These are phyloP conservation scores for Saccharomycopsis crataegensis DNA, from an alignment of 1,139 yeast species.

Conservation along the genomic window DNA sequence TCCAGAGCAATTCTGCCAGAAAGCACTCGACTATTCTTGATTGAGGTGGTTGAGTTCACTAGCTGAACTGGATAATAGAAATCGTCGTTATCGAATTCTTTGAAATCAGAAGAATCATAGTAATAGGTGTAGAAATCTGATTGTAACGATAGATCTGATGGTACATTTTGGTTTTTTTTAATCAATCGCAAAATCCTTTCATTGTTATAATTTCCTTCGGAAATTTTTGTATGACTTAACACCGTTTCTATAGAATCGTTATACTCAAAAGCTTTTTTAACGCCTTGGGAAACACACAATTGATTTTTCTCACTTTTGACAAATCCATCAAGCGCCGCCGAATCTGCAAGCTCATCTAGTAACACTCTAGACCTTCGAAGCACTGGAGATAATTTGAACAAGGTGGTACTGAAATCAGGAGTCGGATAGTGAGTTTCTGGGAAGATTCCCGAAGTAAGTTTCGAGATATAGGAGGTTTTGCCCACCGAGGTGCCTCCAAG, in stretches of 20 bases:
- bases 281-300: conserved; percentile 25
- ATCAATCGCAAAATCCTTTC: conserved; percentile 1
- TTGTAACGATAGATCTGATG: background rate
- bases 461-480: conserved; percentile 39
- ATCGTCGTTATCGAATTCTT: background rate
- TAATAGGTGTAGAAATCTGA: conserved; percentile 23
- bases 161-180: background rate
- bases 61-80: conserved; percentile 7
- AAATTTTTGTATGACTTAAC: conserved; percentile 29
- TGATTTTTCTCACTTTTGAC: conserved; percentile 20
- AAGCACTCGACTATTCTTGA: background rate
- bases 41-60: conserved; percentile 8
- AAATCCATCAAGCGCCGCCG: conserved; percentile 24
- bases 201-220: conserved; percentile 2
- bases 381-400: conserved; percentile 45
- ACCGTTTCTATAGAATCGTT: conserved; percentile 22
- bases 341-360: conserved; percentile 39
- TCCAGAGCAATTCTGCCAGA: background rate
- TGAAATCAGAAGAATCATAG: conserved; percentile 13
- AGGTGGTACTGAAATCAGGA: conserved; percentile 43
- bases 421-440: conserved; percentile 53
- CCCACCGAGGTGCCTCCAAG: conserved; percentile 50
- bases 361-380: conserved; percentile 35
- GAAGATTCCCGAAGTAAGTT: conserved; percentile 24
- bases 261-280: conserved; percentile 24